Base-by-base conservation (phyloP, 2,329 filamentous ascomycete species). In the Cercospora zeae-maydis region DNA sequence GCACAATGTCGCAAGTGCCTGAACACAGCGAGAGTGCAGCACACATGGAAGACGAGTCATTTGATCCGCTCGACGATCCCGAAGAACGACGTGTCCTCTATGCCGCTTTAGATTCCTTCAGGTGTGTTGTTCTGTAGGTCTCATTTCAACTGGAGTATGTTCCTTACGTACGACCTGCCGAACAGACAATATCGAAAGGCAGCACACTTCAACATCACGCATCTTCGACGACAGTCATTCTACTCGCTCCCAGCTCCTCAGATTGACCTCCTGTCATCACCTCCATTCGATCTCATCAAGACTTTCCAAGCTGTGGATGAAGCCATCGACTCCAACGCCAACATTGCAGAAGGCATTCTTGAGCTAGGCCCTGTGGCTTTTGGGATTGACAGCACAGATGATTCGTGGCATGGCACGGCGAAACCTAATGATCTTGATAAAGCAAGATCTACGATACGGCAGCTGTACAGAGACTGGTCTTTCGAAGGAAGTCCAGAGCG, bases 401-500 rank as follows among this genome's bases (percentile, higher is more conserved):
- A 78, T 0, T 82, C 87, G 49, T 93, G 92, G 88, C 82, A 85
- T 19, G 87, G 86, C 4, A 81, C 85, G 33, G 89, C 92, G 13
- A 93, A 88, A 47, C 78, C 86, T 27, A 81, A 81, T 21, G 93
- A 98, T 72, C 81, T 96, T 58, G 92, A 96, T 74, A 99, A 98
- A 77, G 93, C 93, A 1, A 86, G 92, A 66, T 96, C 92, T 72
- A 98, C 93, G 1, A 83, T 99, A 57, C 87, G 93, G 10, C 95
- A 99, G 73, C 91, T 98, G 75, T 98, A 93, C 76, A 88, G 95
- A 14, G 95, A 99, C 76, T 99, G 96, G 95, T 92, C 91, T 24
- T 83, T 81, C 1, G 92, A 90, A 71, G 95, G 93, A 0, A 80
- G 79, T 2, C 74, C 76, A 0, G 96, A 99, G 79, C 82, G 95